phyloP scores from a whole-genome alignment of 2,329 filamentous ascomycete genomes.

The Pyrenochaeta sp. region DNA sequence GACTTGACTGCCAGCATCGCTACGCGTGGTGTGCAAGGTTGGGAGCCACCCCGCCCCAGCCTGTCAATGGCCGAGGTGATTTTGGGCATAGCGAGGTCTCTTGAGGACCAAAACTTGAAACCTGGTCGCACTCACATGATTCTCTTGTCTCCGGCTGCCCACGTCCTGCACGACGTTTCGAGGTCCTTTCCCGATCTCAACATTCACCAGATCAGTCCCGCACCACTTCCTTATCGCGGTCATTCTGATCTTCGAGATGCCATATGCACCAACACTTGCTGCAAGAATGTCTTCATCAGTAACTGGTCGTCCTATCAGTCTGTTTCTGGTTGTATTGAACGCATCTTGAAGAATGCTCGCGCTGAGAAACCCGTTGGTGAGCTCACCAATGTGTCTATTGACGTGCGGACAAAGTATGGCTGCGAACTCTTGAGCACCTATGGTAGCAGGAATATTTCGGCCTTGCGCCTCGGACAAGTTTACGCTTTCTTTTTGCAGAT shows the following conservation, averaged over 20 bases:
- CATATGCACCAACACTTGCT: slow-evolving; percentile 30
- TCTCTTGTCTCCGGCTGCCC: slow-evolving; percentile 33
- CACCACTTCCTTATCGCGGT: slow-evolving; percentile 29
- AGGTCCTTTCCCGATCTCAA: slow-evolving; percentile 27
- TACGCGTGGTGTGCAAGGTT: slow-evolving; percentile 30
- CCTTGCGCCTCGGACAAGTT: slow-evolving; percentile 37
- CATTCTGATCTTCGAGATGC: slow-evolving; percentile 15
- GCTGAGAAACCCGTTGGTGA: slow-evolving; percentile 29
- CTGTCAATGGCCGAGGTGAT: slow-evolving; percentile 40
- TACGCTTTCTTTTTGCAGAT: slow-evolving; percentile 33
- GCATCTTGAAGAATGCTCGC: slow-evolving; percentile 37
- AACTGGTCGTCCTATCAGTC: slow-evolving; percentile 38
- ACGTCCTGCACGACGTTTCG: slow-evolving; percentile 33
- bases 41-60: slow-evolving; percentile 39
- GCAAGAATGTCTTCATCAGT: slow-evolving; percentile 34
- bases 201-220: slow-evolving; percentile 41
- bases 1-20: slow-evolving; percentile 27
- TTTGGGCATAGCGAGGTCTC: slow-evolving; percentile 30
- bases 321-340: slow-evolving; percentile 27
- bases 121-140: slow-evolving; percentile 35
- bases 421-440: slow-evolving; percentile 32
- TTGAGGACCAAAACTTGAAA: slow-evolving; percentile 22
- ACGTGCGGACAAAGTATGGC: slow-evolving; percentile 30
- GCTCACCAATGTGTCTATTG: slow-evolving; percentile 29
- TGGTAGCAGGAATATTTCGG: slow-evolving; percentile 25